A percentile compares a stretch with the other conserved stretches of the same genome.
phyloP scores from a whole-genome alignment of 83 land plant species.

The Diphasiastrum complanatum region DNA sequence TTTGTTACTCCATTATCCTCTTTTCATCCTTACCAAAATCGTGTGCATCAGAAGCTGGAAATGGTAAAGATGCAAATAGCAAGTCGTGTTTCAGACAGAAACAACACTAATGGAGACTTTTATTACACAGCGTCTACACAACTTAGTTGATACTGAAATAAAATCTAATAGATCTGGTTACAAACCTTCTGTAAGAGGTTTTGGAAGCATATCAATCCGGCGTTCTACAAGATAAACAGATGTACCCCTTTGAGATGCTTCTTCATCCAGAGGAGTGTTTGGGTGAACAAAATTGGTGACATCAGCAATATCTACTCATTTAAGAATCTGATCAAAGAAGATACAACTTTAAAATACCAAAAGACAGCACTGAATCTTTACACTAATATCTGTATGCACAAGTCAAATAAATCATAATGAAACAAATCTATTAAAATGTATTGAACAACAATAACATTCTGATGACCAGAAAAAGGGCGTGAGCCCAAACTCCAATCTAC shows the following conservation, averaged over 20 bases:
- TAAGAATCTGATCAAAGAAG: constrained; percentile 17
- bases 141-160: too few relatives aligned
- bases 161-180: too few relatives aligned
- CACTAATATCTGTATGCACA: constrained; percentile 8
- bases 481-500: not conserved
- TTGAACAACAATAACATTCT: not conserved
- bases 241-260: constrained; percentile 87
- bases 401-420: constrained; percentile 10
- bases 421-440: constrained; percentile 4
- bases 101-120: too few relatives aligned
- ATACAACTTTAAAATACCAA: not conserved
- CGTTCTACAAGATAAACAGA: constrained; percentile 97
- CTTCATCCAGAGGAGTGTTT: constrained; percentile 87
- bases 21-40: too few relatives aligned
- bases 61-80: too few relatives aligned
- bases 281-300: constrained; percentile 95
- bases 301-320: constrained; percentile 84
- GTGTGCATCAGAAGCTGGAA: too few relatives aligned
- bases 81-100: too few relatives aligned
- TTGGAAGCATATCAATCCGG: constrained; percentile 98
- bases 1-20: too few relatives aligned
- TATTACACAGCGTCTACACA: too few relatives aligned
- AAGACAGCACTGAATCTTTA: not conserved
- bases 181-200: constrained; percentile 94
- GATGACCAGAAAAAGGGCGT: not conserved